Base-by-base conservation (phyloP, 2,329 filamentous ascomycete genomes). In the Clonostachys rosea region DNA sequence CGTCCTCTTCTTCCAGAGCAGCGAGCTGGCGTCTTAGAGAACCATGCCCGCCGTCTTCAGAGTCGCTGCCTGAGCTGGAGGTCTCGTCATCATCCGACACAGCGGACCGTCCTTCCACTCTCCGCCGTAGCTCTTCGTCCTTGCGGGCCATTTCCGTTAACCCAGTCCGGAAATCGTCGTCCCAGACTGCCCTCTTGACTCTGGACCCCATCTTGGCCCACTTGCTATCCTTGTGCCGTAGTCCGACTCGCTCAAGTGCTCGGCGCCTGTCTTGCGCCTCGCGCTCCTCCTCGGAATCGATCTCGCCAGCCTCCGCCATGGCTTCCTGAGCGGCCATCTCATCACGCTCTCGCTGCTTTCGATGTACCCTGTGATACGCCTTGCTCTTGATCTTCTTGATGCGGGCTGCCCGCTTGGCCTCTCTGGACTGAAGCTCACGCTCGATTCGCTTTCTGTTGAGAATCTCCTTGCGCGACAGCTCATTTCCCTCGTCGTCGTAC, bases 301-400 rank as follows among this genome's bases (percentile, higher is more conserved):
- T 71, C 55, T 79, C 76, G 18, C 79, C 79, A 11, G 77, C 76
- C 44, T 78, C 81, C 17, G 73, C 75, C 66, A 75, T 74, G 47
- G 59, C 76, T 59, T 78, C 75, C 16, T 68, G 68, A 14, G 70
- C 80, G 16, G 73, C 75, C 66, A 75, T 74, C 47, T 59, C 76
- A 59, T 78, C 76, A 47, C 78, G 72, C 54, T 77, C 67, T 56
- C 73, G 58, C 65, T 84, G 88, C 62, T 87, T 96, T 36, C 92
- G 84, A 67, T 97, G 92, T 13, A 97, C 86, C 41, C 91, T 86
- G 47, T 92, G 88, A 63, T 95, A 99, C 1, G 91, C 82, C 66
- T 96, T 99, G 63, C 89, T 95, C 76, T 99, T 99, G 71, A 99
- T 99, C 74, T 97, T 97, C 72, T 96, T 96, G 69, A 99, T 90